Conservation (phyloP, 495 filamentous ascomycete species). For the Jackrogersella multiformis region DNA sequence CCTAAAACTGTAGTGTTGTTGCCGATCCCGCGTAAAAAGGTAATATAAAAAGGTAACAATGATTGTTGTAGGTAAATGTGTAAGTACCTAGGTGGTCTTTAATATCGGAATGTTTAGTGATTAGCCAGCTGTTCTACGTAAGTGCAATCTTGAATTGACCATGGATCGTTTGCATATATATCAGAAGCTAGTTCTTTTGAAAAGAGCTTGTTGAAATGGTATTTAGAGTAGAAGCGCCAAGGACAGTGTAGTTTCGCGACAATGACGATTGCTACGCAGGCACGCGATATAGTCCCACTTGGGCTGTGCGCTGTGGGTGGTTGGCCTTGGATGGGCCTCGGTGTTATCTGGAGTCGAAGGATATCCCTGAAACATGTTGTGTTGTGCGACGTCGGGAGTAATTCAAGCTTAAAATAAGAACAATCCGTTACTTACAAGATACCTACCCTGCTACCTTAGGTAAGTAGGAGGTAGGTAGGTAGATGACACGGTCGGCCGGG, state of each 20-base stretch:
- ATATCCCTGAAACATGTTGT: slow-evolving; percentile 37
- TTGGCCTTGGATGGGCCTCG: slow-evolving; percentile 5
- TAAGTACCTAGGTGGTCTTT: too few species aligned
- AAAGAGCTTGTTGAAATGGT: background rate
- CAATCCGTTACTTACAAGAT: slow-evolving; percentile 36
- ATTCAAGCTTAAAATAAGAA: slow-evolving; percentile 45
- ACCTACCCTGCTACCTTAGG: too few species aligned
- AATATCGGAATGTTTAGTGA: background rate
- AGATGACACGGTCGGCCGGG: too few species aligned
- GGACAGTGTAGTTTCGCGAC: slow-evolving; percentile 12
- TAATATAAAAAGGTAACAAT: background rate
- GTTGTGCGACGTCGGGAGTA: slow-evolving; percentile 42
- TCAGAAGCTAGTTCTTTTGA: background rate
- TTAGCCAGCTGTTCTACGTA: background rate
- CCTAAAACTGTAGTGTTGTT: background rate
- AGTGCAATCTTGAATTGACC: background rate
- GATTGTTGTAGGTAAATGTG: background rate
- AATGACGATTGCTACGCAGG: slow-evolving; percentile 26
- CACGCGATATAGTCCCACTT: slow-evolving; percentile 36
- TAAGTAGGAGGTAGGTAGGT: too few species aligned
- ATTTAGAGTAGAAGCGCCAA: slow-evolving; percentile 4
- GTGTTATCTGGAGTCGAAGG: slow-evolving; percentile 27
- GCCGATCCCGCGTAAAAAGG: slow-evolving; percentile 10
- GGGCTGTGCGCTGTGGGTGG: slow-evolving; percentile 16
- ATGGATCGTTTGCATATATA: background rate